A percentile compares a stretch with the other conserved stretches of the same genome.
These are phyloP conservation scores for Staphylotrichum tortipilum DNA, from an alignment of 495 filamentous ascomycete species.

Conservation along the genomic window DNA sequence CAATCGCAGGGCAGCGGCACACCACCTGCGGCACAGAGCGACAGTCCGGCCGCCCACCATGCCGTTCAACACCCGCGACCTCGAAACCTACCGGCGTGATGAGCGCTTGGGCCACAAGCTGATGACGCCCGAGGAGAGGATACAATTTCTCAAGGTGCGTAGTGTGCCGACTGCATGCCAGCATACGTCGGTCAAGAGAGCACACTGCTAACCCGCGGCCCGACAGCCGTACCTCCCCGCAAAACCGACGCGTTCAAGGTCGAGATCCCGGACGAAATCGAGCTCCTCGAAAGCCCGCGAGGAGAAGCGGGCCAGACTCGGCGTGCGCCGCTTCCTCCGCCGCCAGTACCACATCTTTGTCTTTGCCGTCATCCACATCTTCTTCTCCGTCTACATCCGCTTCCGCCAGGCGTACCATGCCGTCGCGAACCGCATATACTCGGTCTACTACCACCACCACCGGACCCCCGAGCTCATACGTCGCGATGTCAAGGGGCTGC, in stretches of 20 bases:
- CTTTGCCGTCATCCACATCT: slow-evolving; percentile 63
- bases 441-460: slow-evolving; percentile 85
- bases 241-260: slow-evolving; percentile 32
- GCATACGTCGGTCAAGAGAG: too few species aligned
- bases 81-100: slow-evolving; percentile 55
- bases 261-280: slow-evolving; percentile 14
- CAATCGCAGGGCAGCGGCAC: too few species aligned
- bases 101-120: slow-evolving; percentile 47
- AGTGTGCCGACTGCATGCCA: too few species aligned
- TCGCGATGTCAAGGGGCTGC: slow-evolving; percentile 70
- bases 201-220: neutral
- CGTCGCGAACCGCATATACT: slow-evolving; percentile 61
- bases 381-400: slow-evolving; percentile 83
- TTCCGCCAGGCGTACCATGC: slow-evolving; percentile 70
- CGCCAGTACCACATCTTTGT: slow-evolving; percentile 58
- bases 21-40: too few species aligned
- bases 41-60: slow-evolving; percentile 27
- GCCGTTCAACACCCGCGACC: slow-evolving; percentile 46
- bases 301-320: slow-evolving; percentile 32
- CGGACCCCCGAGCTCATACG: slow-evolving; percentile 83
- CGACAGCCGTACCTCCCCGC: slow-evolving; percentile 62
- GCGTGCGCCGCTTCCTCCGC: slow-evolving; percentile 60
- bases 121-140: slow-evolving; percentile 57
- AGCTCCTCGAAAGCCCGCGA: slow-evolving; percentile 6
- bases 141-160: slow-evolving; percentile 53